phyloP scores from a whole-genome alignment of 1,284 basidiomycete species.

The Boletus sp. region DNA sequence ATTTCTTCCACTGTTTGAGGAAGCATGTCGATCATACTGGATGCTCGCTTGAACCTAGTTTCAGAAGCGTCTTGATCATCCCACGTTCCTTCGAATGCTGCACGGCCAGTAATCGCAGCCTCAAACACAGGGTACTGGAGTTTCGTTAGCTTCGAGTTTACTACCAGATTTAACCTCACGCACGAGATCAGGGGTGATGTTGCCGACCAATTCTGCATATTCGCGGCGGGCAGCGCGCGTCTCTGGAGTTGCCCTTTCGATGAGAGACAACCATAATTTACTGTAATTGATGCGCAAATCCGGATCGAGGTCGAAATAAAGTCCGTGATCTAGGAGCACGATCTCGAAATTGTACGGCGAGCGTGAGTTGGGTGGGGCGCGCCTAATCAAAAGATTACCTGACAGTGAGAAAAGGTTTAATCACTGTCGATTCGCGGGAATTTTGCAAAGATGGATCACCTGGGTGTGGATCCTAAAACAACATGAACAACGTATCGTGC shows the following conservation, averaged over 20 bases:
- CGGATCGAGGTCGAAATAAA: slow-evolving; percentile 87
- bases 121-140: slow-evolving; percentile 79
- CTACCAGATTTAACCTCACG: slow-evolving; percentile 23
- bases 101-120: slow-evolving; percentile 74
- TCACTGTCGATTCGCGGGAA: not conserved
- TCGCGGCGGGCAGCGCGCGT: slow-evolving; percentile 68
- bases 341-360: slow-evolving; percentile 95
- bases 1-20: slow-evolving; percentile 69
- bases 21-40: slow-evolving; percentile 71
- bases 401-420: not conserved
- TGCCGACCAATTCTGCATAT: slow-evolving; percentile 86
- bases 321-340: slow-evolving; percentile 85
- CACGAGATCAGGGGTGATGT: slow-evolving; percentile 83
- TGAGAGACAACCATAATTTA: slow-evolving; percentile 83
- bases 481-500: slow-evolving; percentile 2
- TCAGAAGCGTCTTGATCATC: slow-evolving; percentile 36
- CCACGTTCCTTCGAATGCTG: slow-evolving; percentile 58
- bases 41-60: slow-evolving; percentile 50
- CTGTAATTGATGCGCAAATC: slow-evolving; percentile 76
- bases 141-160: slow-evolving; percentile 16
- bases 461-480: slow-evolving; percentile 67
- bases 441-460: slow-evolving; percentile 37
- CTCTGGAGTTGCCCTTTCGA: slow-evolving; percentile 63
- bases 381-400: slow-evolving; percentile 91
- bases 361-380: slow-evolving; percentile 55